Conservation (phyloP, 2,329 filamentous ascomycete genomes). For the Basipetospora sp. region DNA sequence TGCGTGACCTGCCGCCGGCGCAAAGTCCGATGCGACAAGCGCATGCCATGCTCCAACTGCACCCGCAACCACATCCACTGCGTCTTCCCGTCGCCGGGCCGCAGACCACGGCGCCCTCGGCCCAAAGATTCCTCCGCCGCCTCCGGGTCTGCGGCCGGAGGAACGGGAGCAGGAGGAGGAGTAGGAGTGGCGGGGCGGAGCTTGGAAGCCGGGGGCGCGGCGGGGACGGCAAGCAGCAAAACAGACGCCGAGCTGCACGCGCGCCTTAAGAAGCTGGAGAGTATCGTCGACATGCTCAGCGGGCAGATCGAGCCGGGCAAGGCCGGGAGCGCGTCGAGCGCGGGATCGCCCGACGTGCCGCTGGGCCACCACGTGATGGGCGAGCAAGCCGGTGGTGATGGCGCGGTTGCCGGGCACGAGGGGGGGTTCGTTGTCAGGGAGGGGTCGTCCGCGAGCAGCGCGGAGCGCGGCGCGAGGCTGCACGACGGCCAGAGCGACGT, state of each 20-base stretch:
- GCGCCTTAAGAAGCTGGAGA: constrained; percentile 56
- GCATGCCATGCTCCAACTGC: constrained; percentile 63
- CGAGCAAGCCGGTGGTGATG: not conserved
- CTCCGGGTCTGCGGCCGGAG: constrained; percentile 35
- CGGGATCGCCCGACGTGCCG: not conserved
- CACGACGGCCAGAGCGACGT: no score
- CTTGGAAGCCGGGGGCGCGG: no score
- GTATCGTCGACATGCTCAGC: constrained; percentile 57
- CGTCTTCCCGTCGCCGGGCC: constrained; percentile 58
- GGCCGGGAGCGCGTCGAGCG: not conserved
- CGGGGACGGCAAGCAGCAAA: no score
- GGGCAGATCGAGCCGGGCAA: constrained; percentile 46
- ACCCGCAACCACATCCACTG: constrained; percentile 55
- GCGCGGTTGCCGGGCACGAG: no score
- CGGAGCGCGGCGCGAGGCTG: not conserved
- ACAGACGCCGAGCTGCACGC: constrained; percentile 54
- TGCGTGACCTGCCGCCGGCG: constrained; percentile 37
- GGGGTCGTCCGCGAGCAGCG: no score
- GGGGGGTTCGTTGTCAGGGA: no score
- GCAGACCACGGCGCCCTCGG: constrained; percentile 53
- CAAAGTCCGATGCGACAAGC: constrained; percentile 67
- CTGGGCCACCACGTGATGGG: no score
- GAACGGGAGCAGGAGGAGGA: no score
- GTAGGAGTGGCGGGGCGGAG: no score
- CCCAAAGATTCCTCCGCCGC: constrained; percentile 50